These are phyloP conservation scores for Leishmania martiniquensis DNA, from an alignment of 208 protist genomes.

Conservation along the genomic window DNA sequence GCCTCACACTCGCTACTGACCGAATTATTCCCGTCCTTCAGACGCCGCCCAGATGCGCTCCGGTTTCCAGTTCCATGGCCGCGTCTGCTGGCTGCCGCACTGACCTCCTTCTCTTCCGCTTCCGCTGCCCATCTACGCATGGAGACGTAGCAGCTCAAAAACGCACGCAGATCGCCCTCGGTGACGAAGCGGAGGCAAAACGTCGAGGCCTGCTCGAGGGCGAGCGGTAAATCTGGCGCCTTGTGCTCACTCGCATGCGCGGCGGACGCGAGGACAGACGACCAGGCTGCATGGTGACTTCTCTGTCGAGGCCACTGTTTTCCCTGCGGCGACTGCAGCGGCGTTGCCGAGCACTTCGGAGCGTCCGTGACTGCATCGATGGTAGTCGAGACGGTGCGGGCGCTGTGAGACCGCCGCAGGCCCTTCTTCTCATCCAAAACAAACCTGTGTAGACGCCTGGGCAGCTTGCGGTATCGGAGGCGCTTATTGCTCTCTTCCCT, in stretches of 20 bases:
- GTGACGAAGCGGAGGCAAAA: slow-evolving; percentile 24
- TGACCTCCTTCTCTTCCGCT: background rate
- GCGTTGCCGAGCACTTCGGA: background rate
- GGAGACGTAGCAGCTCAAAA: slow-evolving; percentile 15
- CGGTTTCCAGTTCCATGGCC: background rate
- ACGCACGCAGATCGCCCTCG: slow-evolving; percentile 20
- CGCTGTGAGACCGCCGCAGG: background rate
- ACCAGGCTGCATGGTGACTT: background rate
- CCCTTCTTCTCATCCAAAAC: background rate
- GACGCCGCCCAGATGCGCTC: too few species aligned
- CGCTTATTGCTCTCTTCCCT: slow-evolving; percentile 5
- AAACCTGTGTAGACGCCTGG: background rate
- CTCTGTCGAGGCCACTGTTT: background rate
- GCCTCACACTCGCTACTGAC: background rate
- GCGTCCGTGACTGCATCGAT: background rate
- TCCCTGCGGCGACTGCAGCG: background rate
- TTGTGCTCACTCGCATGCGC: background rate
- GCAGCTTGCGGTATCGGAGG: background rate
- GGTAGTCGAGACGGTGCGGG: background rate
- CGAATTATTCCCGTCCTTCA: background rate
- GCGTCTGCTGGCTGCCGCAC: background rate
- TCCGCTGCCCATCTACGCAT: background rate
- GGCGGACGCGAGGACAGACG: background rate
- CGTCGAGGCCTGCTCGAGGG: background rate
- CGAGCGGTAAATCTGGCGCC: slow-evolving; percentile 13